Percentiles rank a stretch among this genome's conserved stretches.
Conservation (phyloP, 805 yeast genomes). For the Kregervanrija pseudodelftensis region DNA sequence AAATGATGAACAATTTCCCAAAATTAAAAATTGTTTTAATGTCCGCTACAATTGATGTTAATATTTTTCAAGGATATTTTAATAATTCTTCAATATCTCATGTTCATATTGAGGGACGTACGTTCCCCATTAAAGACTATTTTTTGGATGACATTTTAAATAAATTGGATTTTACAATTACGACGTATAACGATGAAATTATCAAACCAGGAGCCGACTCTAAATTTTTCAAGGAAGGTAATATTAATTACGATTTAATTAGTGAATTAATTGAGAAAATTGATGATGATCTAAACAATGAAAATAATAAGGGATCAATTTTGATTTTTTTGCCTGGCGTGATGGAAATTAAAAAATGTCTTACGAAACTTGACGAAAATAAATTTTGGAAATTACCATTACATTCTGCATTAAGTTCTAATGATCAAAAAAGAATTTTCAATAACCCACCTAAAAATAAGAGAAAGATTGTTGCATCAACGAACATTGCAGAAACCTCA, state of each 20-base stretch:
- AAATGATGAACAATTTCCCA: constrained; percentile 41
- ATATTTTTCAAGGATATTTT: constrained; percentile 63
- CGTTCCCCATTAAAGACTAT: constrained; percentile 79
- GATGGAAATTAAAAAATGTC: constrained; percentile 70
- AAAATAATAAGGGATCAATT: constrained; percentile 58
- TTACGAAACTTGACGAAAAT: constrained; percentile 29
- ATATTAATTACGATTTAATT: constrained; percentile 69
- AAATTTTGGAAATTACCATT: constrained; percentile 55
- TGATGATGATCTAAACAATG: constrained; percentile 38
- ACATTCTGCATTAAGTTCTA: constrained; percentile 81
- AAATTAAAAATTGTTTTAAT: constrained; percentile 68
- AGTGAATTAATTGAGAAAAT: constrained; percentile 46
- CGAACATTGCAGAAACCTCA: constrained; percentile 96
- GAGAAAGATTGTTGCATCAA: constrained; percentile 79
- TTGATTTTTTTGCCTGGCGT: constrained; percentile 87
- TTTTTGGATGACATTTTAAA: constrained; percentile 64
- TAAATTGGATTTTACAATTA: constrained; percentile 49
- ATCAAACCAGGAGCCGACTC: constrained; percentile 59
- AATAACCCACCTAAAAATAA: constrained; percentile 40
- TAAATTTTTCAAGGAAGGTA: constrained; percentile 55
- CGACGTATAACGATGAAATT: constrained; percentile 14
- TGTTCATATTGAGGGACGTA: constrained; percentile 84
- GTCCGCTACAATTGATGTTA: constrained; percentile 88
- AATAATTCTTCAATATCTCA: constrained; percentile 36
- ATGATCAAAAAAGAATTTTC: constrained; percentile 78